Evolutionary conservation across 1,139 yeast species (phyloP), one percentile per base, ranked within the genome.

Genomic region (Saccharomyces hybrid): DNA sequence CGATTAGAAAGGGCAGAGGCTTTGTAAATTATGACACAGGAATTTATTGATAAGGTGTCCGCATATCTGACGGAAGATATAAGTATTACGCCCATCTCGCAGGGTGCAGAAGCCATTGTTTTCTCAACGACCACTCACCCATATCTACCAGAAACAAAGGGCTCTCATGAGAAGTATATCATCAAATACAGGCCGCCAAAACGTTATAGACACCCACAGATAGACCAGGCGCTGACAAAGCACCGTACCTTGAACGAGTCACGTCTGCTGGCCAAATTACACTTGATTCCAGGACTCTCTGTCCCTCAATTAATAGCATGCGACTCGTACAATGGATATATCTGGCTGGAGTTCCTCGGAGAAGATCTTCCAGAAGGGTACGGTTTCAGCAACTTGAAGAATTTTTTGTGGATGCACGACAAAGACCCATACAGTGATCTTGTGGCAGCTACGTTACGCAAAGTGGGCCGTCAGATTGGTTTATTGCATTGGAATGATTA

Each of bases 61-160:
- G 54, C 61, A 5, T 70, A 76, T 54, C 62, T 84, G 52, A 62
- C 67, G 2, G 75, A 79, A 2, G 73, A 78, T 52, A 72, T 83
- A 34, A 80, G 82, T 3, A 62, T 84, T 9, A 65, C 70, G 2
- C 75, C 83, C 47, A 74, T 88, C 2, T 87, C 96, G 0, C 98
- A 91, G 68, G 98, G 98, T n/a, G 97, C 98, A 0, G 98, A 91
- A 67, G 97, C 97, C 0, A 76, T 88, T 25, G 93, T 90, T 1
- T 88, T 86, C 68, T 71, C 75, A 32, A 80, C 95, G 0, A 56
- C 68, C 0, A 69, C 70, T 2, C 96, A 89, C 68, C 97, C 97
- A 14, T 90, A 85, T 66, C 66, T 78, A 32, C 75, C 78, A 14
- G 11, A 57, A 1, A 38, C 42, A 5, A 42, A 28, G 3, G 38